phyloP scores from a whole-genome alignment of 2,329 filamentous ascomycete genomes.

The Ramularia collo-cygni region DNA sequence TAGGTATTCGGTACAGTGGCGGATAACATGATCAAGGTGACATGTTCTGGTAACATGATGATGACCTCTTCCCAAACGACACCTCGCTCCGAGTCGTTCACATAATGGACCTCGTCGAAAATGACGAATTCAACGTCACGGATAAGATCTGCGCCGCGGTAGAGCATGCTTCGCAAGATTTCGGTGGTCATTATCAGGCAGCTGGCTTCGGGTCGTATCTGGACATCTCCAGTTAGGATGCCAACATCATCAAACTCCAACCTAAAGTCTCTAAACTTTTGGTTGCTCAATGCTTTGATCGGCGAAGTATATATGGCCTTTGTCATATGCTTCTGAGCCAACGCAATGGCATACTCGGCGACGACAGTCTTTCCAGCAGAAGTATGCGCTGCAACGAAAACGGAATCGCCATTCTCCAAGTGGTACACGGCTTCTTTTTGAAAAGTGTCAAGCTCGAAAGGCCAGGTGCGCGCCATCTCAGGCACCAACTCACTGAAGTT shows the following conservation, averaged over 20 bases:
- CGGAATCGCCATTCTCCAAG: constrained; percentile 90
- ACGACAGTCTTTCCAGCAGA: constrained; percentile 98
- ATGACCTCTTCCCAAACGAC: constrained; percentile 99
- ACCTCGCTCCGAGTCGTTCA: constrained; percentile 90
- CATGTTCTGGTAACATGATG: constrained; percentile 97
- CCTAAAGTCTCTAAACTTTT: constrained; percentile 95
- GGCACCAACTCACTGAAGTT: constrained; percentile 92
- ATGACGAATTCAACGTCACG: constrained; percentile 98
- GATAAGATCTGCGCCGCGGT: constrained; percentile 89
- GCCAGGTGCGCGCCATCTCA: constrained; percentile 93
- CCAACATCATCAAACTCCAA: constrained; percentile 89
- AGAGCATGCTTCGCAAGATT: constrained; percentile 96
- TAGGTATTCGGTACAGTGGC: constrained; percentile 96
- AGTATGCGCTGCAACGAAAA: constrained; percentile 96
- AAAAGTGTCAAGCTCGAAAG: constrained; percentile 95
- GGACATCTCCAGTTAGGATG: constrained; percentile 93
- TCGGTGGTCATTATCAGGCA: constrained; percentile 99
- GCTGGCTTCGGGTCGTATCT: constrained; percentile 95
- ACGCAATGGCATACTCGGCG: constrained; percentile 92
- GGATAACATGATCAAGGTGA: constrained; percentile 88
- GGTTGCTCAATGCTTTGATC: constrained; percentile 96
- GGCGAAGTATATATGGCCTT: constrained; percentile 99
- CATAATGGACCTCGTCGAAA: constrained; percentile 98
- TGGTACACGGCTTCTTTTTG: constrained; percentile 99
- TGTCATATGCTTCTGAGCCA: constrained; percentile 98